Evolutionary conservation across 1,284 basidiomycete genomes (phyloP).

Genomic region (Fomitopsis betulina): DNA sequence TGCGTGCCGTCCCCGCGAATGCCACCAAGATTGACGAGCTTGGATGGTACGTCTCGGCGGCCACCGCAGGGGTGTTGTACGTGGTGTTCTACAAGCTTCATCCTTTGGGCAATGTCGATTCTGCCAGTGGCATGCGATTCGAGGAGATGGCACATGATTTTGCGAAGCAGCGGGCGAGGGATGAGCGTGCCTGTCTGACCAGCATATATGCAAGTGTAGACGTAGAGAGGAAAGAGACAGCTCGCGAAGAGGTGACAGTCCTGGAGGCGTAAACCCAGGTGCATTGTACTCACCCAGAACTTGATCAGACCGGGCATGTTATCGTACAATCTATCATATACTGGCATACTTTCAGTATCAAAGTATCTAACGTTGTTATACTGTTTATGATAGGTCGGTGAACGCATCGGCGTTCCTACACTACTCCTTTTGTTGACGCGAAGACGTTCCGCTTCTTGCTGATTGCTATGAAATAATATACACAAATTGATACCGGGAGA

Average conservation of each 20-base stretch:
- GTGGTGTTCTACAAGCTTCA: constrained; percentile 12
- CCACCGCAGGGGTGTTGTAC: constrained; percentile 14
- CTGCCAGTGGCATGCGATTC: constrained; percentile 8
- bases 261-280: neutral
- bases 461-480: neutral
- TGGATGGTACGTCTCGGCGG: constrained; percentile 18
- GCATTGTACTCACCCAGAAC: too few species aligned
- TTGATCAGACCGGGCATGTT: too few species aligned
- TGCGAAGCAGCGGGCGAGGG: neutral
- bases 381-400: too few species aligned
- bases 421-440: too few species aligned
- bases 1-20: constrained; percentile 12
- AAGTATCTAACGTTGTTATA: too few species aligned
- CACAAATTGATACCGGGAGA: neutral
- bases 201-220: neutral
- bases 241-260: neutral
- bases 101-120: constrained; percentile 16
- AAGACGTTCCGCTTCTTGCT: too few species aligned
- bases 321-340: too few species aligned
- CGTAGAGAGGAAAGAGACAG: neutral
- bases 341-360: too few species aligned
- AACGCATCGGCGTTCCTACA: too few species aligned
- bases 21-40: constrained; percentile 15
- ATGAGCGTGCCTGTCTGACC: neutral
- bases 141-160: constrained; percentile 14